Conservation (phyloP, 2,329 filamentous ascomycete genomes). For the Neonectria punicea region DNA sequence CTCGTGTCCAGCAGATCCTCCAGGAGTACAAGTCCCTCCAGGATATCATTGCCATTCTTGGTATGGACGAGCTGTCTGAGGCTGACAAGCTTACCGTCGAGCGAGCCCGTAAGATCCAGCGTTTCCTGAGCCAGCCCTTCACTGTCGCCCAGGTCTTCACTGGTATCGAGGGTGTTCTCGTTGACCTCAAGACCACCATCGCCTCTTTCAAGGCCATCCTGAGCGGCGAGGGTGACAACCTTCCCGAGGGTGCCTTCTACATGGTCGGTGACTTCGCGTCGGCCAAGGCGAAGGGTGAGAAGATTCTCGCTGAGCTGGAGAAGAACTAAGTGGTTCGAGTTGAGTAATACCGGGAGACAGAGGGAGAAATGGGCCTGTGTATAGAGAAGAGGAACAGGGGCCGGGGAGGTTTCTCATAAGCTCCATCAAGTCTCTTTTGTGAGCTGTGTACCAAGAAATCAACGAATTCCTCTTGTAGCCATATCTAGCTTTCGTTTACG, state of each 20-base stretch:
- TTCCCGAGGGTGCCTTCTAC: slow-evolving; percentile 95
- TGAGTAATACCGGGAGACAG: slow-evolving; percentile 50
- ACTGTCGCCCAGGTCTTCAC: slow-evolving; percentile 87
- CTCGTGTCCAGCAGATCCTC: slow-evolving; percentile 97
- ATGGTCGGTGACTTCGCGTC: slow-evolving; percentile 98
- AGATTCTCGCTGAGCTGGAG: slow-evolving; percentile 97
- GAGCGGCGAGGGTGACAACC: slow-evolving; percentile 91
- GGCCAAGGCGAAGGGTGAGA: slow-evolving; percentile 96
- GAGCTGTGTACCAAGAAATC: slow-evolving; percentile 71
- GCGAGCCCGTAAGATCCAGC: slow-evolving; percentile 99
- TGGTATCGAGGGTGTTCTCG: slow-evolving; percentile 94
- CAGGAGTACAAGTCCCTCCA: slow-evolving; percentile 99
- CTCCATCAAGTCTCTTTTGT: slow-evolving; percentile 69
- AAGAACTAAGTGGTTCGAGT: slow-evolving; percentile 59
- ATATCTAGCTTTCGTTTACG: slow-evolving; percentile 44
- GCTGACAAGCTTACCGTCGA: slow-evolving; percentile 99
- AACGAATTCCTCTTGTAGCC: slow-evolving; percentile 59
- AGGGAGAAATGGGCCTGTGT: slow-evolving; percentile 59
- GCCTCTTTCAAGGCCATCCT: slow-evolving; percentile 97
- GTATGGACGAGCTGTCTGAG: slow-evolving; percentile 99
- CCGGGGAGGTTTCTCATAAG: slow-evolving; percentile 60
- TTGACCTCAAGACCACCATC: slow-evolving; percentile 99
- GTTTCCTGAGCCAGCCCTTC: slow-evolving; percentile 99
- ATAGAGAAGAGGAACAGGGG: slow-evolving; percentile 67
- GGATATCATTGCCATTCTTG: slow-evolving; percentile 99